Base-by-base conservation (phyloP, 768 basidiomycete genomes). In the Suillus ampliporus region DNA sequence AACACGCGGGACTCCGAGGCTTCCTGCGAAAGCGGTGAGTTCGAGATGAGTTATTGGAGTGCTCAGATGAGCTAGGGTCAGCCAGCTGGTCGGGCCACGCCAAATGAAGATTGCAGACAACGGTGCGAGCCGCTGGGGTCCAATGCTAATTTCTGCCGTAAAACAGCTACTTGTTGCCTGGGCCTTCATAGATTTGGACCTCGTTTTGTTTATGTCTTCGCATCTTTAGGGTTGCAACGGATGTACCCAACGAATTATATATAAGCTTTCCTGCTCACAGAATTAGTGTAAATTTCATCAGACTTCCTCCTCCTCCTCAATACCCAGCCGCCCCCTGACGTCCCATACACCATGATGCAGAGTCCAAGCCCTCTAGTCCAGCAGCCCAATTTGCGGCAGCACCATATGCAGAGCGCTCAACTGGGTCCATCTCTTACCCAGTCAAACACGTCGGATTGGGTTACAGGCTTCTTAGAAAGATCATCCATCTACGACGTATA, bases 401-500 rank as follows among this genome's bases (percentile, higher is more conserved):
- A 66, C 52, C 69, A 68, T 34, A 46, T 68, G 61, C 31, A 58
- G 38, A 53, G 52, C 21, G 34, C 53, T 19, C 61, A 57, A 48
- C 19, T 61, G 35, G 65, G 63, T 9, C 64, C 64, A 50, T 40
- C 61, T 40, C 52, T 60, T 67, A 54, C 65, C 65, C 64, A 57
- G 41, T 58, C 60, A 13, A 62, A 46, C 63, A 66, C 68, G 9
- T 63, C 70, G 64, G 71, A 72, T 65, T 63, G 71, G 58, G 66
- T 65, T 19, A 5, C 67, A 53, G 69, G 66, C 73, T 73, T 73
- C 73, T 62, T 74, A 66, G 73, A 71, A 62, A 63, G 73, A 72
- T 74, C 72, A 68, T 65, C 71, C 64, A 61, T 64, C 64, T 72
- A 69, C 62, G 44, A 48, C 21, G 48, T 38, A 41, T 68, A 65